These are phyloP conservation scores for Ustilago trichophora DNA, from an alignment of 1,284 basidiomycete genomes.

Conservation along the genomic window DNA sequence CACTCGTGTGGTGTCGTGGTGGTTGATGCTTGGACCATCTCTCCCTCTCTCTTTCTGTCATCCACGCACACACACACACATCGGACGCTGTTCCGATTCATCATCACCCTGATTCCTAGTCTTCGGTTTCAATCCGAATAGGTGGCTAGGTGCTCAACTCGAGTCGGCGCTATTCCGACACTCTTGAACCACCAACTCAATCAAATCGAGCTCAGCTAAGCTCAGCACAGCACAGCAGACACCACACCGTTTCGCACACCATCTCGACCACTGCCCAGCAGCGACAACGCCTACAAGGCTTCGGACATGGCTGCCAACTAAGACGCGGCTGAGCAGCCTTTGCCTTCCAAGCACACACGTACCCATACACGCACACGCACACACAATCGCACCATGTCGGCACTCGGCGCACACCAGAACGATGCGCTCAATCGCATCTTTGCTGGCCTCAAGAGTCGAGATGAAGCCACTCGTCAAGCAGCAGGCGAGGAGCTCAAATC, in stretches of 20 bases:
- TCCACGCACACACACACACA: not conserved
- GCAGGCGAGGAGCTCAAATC: constrained; percentile 61
- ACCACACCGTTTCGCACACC: not conserved
- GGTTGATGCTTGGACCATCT: constrained; percentile 12
- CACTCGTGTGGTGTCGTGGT: no score
- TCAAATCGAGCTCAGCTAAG: no score
- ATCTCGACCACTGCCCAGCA: not conserved
- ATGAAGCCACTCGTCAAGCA: constrained; percentile 42
- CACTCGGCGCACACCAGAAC: constrained; percentile 43
- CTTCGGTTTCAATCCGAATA: no score
- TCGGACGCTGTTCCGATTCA: no score
- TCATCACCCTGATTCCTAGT: no score
- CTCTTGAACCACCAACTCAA: no score
- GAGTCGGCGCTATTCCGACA: no score
- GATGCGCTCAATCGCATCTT: constrained; percentile 62
- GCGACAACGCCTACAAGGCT: constrained; percentile 3
- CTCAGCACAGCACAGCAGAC: no score
- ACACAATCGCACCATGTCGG: constrained; percentile 43
- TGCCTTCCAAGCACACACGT: no score
- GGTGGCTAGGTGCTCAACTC: no score
- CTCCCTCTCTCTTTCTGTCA: not conserved
- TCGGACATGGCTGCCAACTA: constrained; percentile 17
- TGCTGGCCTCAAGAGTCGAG: constrained; percentile 57
- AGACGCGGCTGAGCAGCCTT: constrained; percentile 17
- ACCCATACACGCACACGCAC: no score